A percentile compares a stretch with the other conserved stretches of the same genome.
Evolutionary conservation across 495 filamentous ascomycete species (phyloP).

Genomic region (Trypethelium eluteriae): DNA sequence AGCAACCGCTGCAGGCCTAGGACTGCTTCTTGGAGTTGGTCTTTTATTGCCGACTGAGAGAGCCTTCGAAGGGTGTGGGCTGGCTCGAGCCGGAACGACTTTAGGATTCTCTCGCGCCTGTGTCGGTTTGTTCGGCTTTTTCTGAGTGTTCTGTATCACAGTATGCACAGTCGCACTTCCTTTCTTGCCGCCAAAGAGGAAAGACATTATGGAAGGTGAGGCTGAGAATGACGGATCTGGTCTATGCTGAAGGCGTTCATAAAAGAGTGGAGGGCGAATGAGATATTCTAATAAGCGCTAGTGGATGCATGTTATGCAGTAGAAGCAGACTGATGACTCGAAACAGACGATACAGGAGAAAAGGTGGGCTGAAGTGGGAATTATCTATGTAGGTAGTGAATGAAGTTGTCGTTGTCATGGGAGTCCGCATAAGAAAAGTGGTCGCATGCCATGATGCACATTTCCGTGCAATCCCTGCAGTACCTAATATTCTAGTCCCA

Average conservation of each 20-base stretch:
- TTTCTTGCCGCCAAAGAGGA: constrained; percentile 5
- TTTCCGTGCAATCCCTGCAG: constrained; percentile 4
- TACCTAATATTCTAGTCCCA: not conserved
- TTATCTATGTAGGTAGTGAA: too few relatives aligned
- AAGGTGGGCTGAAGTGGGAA: not conserved
- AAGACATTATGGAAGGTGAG: not conserved
- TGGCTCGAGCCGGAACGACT: not conserved
- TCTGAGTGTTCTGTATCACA: not conserved
- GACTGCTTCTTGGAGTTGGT: not conserved
- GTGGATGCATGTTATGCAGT: too few relatives aligned
- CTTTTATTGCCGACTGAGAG: not conserved
- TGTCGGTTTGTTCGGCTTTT: not conserved
- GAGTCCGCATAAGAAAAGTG: not conserved
- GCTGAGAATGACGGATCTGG: not conserved
- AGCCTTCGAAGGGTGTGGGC: not conserved
- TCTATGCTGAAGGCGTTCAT: not conserved
- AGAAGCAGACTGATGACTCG: not conserved
- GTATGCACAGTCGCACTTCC: constrained; percentile 8
- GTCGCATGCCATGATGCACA: constrained; percentile 3
- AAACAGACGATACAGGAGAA: not conserved
- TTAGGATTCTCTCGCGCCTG: not conserved
- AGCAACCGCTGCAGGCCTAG: not conserved
- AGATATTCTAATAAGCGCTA: not conserved
- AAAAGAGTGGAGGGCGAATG: not conserved
- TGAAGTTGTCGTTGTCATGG: too few relatives aligned